phyloP scores from a whole-genome alignment of 805 yeast genomes.

The Helenozyma baotianmanensis region DNA sequence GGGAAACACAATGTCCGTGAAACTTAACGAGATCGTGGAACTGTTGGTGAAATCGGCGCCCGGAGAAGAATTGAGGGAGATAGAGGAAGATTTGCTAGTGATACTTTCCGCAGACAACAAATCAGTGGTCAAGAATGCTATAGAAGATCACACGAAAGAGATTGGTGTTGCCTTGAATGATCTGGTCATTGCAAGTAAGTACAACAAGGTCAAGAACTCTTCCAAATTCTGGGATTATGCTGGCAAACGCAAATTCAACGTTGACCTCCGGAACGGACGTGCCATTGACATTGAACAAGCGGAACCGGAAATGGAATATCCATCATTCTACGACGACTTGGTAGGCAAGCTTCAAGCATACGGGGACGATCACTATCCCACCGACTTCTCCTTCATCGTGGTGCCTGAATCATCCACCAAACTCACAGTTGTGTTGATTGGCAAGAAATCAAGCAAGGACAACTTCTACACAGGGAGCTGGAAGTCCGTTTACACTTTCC shows the following conservation, averaged over 20 bases:
- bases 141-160: slow-evolving; percentile 25
- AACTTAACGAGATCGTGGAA: slow-evolving; percentile 23
- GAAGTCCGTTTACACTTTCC: slow-evolving; percentile 60
- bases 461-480: slow-evolving; percentile 91
- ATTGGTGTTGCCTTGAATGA: slow-evolving; percentile 28
- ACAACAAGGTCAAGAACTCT: slow-evolving; percentile 26
- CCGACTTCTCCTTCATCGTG: slow-evolving; percentile 42
- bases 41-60: slow-evolving; percentile 34
- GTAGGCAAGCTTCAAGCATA: slow-evolving; percentile 42
- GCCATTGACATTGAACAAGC: slow-evolving; percentile 52
- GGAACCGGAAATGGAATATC: slow-evolving; percentile 21
- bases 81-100: slow-evolving; percentile 20
- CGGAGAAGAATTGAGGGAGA: slow-evolving; percentile 33
- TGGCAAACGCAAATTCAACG: slow-evolving; percentile 46
- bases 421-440: slow-evolving; percentile 56
- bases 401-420: slow-evolving; percentile 28
- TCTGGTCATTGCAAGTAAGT: slow-evolving; percentile 27
- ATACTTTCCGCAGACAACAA: slow-evolving; percentile 19
- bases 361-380: slow-evolving; percentile 64
- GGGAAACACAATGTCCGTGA: slow-evolving; percentile 19
- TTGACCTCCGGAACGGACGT: slow-evolving; percentile 48
- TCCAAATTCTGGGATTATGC: slow-evolving; percentile 52
- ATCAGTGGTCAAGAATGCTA: slow-evolving; percentile 22
- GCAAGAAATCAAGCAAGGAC: slow-evolving; percentile 64
- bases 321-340: slow-evolving; percentile 25